Conservation (phyloP, 2,329 filamentous ascomycete genomes). For the Helminthosporium solani region DNA sequence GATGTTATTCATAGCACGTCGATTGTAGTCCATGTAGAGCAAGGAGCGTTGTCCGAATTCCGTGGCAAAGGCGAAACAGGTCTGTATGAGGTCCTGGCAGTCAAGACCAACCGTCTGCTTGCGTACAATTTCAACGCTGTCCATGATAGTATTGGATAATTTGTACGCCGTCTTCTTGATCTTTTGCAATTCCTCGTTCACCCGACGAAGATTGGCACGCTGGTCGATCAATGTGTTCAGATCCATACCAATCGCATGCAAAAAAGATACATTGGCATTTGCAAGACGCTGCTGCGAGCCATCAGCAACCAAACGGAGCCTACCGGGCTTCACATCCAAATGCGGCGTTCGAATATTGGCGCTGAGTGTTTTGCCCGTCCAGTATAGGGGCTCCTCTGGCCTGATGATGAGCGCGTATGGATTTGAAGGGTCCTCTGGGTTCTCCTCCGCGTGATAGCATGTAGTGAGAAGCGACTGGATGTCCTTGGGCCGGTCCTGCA, state of each 20-base stretch:
- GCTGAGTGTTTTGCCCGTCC: slow-evolving; percentile 76
- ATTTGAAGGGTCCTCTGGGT: slow-evolving; percentile 70
- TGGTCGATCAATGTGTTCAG: slow-evolving; percentile 90
- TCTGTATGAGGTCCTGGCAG: slow-evolving; percentile 94
- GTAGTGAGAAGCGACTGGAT: slow-evolving; percentile 84
- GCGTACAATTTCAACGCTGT: slow-evolving; percentile 91
- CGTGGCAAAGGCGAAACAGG: slow-evolving; percentile 97
- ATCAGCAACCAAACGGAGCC: slow-evolving; percentile 84
- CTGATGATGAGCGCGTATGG: slow-evolving; percentile 84
- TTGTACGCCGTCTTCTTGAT: slow-evolving; percentile 96
- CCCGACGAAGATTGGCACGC: slow-evolving; percentile 87
- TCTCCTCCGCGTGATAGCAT: slow-evolving; percentile 68
- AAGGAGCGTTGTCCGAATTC: slow-evolving; percentile 96
- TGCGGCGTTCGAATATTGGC: slow-evolving; percentile 73
- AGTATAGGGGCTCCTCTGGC: slow-evolving; percentile 74
- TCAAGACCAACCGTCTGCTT: slow-evolving; percentile 80
- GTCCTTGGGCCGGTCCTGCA: slow-evolving; percentile 74
- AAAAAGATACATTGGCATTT: slow-evolving; percentile 75
- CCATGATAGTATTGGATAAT: slow-evolving; percentile 97
- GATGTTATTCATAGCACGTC: slow-evolving; percentile 94
- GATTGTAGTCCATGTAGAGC: slow-evolving; percentile 92
- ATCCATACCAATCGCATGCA: slow-evolving; percentile 77
- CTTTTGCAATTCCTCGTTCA: slow-evolving; percentile 86
- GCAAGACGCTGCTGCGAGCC: slow-evolving; percentile 77
- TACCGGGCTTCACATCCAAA: slow-evolving; percentile 81